These are phyloP conservation scores for Carpinus fangiana DNA, from an alignment of 306 rosid species.

Conservation along the genomic window DNA sequence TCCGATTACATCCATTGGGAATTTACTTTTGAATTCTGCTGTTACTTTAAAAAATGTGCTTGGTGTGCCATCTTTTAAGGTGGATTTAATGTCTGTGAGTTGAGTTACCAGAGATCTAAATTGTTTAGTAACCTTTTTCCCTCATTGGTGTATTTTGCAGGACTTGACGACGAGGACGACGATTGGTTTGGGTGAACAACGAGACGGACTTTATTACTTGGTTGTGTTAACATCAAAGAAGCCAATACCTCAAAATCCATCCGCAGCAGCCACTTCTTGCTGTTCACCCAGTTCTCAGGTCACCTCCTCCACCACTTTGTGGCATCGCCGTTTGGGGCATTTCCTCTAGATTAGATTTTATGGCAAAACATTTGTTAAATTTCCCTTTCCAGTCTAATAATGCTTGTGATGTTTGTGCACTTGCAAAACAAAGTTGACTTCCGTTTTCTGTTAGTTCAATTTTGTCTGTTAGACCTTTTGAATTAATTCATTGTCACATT, in stretches of 20 bases:
- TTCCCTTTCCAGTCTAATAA: not conserved
- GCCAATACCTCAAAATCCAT: no score
- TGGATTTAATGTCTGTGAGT: not conserved
- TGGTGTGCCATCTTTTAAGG: not conserved
- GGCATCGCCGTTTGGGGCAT: not conserved
- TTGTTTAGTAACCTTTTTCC: not conserved
- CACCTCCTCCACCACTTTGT: not conserved
- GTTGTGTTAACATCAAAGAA: not conserved
- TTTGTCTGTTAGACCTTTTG: not conserved
- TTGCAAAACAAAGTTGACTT: not conserved
- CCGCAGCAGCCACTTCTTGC: not conserved
- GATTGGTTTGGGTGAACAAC: conserved; percentile 9
- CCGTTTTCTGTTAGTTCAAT: not conserved
- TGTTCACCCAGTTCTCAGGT: not conserved
- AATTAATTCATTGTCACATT: conserved; percentile 13
- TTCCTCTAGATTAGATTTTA: not conserved
- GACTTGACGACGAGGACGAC: not conserved
- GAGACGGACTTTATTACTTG: not conserved
- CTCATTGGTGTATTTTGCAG: conserved; percentile 9
- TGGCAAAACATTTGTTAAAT: no score
- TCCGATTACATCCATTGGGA: not conserved
- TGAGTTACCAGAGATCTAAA: not conserved
- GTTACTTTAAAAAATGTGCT: not conserved
- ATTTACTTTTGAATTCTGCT: not conserved
- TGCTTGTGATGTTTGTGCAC: not conserved